Conservation (phyloP, 805 yeast genomes). For the Zygotorulaspora sp. region DNA sequence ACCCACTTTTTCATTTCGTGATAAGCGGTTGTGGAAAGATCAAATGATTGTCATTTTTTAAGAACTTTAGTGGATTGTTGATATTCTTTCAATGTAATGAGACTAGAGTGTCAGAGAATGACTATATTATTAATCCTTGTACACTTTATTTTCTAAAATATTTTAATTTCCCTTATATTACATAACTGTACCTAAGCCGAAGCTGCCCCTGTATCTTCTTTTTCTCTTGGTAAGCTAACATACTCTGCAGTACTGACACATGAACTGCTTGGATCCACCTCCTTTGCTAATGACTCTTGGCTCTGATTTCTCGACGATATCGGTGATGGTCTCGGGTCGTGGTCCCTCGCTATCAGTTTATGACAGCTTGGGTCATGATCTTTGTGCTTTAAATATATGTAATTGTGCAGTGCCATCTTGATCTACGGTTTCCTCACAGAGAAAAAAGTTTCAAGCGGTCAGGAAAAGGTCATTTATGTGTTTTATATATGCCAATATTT, state of each 20-base stretch:
- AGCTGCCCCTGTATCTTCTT: no score
- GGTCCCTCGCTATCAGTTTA: constrained; percentile 21
- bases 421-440: no score
- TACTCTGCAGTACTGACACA: no score
- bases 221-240: no score
- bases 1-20: constrained; percentile 27
- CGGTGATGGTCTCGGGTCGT: constrained; percentile 14
- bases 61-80: constrained; percentile 35
- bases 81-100: constrained; percentile 22
- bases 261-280: no score
- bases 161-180: background rate
- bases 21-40: constrained; percentile 35
- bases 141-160: no score
- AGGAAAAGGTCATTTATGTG: no score
- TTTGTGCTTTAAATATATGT: constrained; percentile 24
- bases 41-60: constrained; percentile 24
- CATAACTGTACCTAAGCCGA: no score
- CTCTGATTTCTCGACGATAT: no score
- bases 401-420: constrained; percentile 27
- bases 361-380: constrained; percentile 22
- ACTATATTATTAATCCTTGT: no score
- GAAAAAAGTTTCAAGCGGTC: no score
- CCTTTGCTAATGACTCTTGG: background rate
- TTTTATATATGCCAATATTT: background rate
- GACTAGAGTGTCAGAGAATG: constrained; percentile 36